Base-by-base conservation (phyloP, 202 grass and related monocot genomes). In the Saccharum hybrid region DNA sequence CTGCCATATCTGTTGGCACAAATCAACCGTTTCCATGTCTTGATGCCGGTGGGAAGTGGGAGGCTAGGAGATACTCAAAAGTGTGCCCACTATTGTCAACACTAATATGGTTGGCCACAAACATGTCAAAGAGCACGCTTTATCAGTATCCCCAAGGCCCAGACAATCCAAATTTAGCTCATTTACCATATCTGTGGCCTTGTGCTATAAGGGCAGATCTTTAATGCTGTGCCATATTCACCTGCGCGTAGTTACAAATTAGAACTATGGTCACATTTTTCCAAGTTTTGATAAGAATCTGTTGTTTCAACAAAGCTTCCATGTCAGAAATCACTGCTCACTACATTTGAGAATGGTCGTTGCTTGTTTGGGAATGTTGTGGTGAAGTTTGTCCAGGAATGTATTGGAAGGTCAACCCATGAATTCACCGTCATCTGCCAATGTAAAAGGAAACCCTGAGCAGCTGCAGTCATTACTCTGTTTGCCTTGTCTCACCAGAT, bases 281-380 rank as follows among this genome's bases (percentile, higher is more conserved):
- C 49, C 13, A 45, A 69, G 5, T 86, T 81, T 14, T 28, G 38
- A 68, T 39, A 61, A 36, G 62, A 81, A 62, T 70, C 2, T 82
- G 26, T 23, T 49, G 7, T 60, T 76, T 75, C 19, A 51, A 37
- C 38, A 61, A 49, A 75, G 19, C 13, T 61, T 68, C 28, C 71
- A 30, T 68, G 63, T 61, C 18, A 30, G 11, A 42, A 56, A 64
- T 23, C 42, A 28, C 11, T 59, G 8, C 37, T 69, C 61, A 8
- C 41, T 66, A 37, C 3, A 0, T 67, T 68, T 15, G 18, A 2
- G 2, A 75, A 13, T 16, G 26, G 16, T 59, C 9, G 13, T 46
- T 62, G 2, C 21, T 64, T 62, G 34, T 76, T 76, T 76, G 46
- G 48, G 21, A 56, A n/a, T 56, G 18, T 56, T 56, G 19, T 4